Evolutionary conservation across 2,329 filamentous ascomycete genomes (phyloP).

Genomic region (Botryotinia calthae): DNA sequence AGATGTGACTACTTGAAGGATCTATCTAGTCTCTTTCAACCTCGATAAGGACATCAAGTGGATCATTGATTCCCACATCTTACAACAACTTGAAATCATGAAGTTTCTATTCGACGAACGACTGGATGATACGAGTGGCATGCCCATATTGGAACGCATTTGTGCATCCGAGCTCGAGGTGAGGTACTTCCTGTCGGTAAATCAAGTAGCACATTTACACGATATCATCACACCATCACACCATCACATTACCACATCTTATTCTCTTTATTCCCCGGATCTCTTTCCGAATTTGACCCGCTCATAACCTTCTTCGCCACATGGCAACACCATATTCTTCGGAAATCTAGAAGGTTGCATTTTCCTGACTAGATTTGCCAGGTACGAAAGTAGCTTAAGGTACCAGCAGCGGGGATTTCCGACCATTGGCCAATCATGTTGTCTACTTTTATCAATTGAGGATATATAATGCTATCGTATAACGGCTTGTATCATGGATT

Average conservation of each 20-base stretch:
- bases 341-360: background rate
- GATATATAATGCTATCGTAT: background rate
- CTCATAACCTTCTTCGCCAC: background rate
- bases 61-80: background rate
- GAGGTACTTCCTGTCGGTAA: too few species aligned
- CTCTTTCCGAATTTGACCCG: background rate
- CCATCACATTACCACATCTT: background rate
- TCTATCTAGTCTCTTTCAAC: background rate
- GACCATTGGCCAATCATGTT: background rate
- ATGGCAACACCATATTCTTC: background rate
- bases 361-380: background rate
- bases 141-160: background rate
- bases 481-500: background rate
- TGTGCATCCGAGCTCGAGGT: too few species aligned
- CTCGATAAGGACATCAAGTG: background rate
- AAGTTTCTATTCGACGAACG: background rate
- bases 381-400: conserved; percentile 10
- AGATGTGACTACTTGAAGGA: background rate
- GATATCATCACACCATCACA: background rate
- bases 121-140: background rate
- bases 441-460: background rate
- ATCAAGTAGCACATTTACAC: too few species aligned
- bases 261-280: background rate
- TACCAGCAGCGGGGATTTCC: background rate
- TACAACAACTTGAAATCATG: background rate